phyloP scores from a whole-genome alignment of 768 basidiomycete genomes.

The Leccinum incarnatum region DNA sequence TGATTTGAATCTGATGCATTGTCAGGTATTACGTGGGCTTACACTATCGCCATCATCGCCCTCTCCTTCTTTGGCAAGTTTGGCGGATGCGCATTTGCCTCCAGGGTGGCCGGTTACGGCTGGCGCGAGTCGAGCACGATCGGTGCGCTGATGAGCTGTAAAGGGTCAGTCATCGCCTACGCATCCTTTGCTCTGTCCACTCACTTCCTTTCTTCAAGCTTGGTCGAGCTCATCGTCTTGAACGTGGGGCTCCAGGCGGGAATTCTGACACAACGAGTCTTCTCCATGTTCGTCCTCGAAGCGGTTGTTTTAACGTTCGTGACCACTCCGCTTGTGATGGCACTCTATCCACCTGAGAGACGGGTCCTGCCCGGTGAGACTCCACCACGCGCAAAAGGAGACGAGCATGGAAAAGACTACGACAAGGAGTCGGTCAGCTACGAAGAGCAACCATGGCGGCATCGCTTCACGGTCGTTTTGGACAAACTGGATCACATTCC shows the following conservation, averaged over 20 bases:
- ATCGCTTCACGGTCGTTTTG: conserved; percentile 78
- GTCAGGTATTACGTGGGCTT: conserved; percentile 82
- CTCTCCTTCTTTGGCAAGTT: conserved; percentile 90
- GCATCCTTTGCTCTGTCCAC: neutral
- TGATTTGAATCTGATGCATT: neutral
- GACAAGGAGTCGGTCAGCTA: conserved; percentile 6
- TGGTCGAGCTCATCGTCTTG: conserved; percentile 93
- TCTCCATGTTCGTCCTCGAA: conserved; percentile 94
- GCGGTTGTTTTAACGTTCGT: conserved; percentile 80
- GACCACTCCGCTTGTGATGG: conserved; percentile 73
- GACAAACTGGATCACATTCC: conserved; percentile 90
- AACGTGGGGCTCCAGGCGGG: conserved; percentile 87
- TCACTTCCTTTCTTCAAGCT: conserved; percentile 37
- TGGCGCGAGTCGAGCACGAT: conserved; percentile 82
- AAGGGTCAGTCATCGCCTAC: conserved; percentile 54
- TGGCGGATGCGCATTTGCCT: conserved; percentile 73
- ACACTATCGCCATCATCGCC: conserved; percentile 71
- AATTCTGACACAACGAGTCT: conserved; percentile 73
- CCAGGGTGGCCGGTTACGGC: conserved; percentile 63
- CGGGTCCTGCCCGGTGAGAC: conserved; percentile 44
- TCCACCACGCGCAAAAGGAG: conserved; percentile 24
- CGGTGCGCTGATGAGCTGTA: conserved; percentile 93
- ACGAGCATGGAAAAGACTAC: conserved; percentile 27
- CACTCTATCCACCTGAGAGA: conserved; percentile 62
- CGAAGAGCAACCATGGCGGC: conserved; percentile 37